Evolutionary conservation across 73 alveolate species (phyloP), one percentile per base, ranked within the genome.

Genomic region (Paramecium pentaurelia): DNA sequence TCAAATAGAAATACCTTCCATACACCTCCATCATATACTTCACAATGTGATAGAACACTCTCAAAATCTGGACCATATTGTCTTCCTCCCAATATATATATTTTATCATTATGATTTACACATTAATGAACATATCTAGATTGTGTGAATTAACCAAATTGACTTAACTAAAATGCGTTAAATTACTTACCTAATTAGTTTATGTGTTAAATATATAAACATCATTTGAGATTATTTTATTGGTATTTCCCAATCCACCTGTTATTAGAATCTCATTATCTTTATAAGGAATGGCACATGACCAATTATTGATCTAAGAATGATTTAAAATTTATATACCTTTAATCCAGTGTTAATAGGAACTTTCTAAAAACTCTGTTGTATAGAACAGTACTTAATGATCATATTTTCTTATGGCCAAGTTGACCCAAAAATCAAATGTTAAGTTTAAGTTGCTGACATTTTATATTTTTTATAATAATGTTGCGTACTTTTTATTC

Each of bases 1-100:
- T 38, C n/a, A 80, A 80, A 80, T 42, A 44, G 34, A 80, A 49
- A 44, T 80, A 80, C 91, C 91, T 80, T 80, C 91, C 91, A 80
- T 8, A 10, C 58, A 45, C 91, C 91, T 18, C 58, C 49, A 16
- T 80, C 71, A 49, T 27, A 80, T 4, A 45, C 58, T 49, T 80
- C 91, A 49, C 91, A 80, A 80, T 80, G 91, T 25, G 71, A 45
- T 27, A 80, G 77, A 80, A 80, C 91, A 47, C 91, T 80, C 27
- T 80, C 91, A 44, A 80, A 80, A 80, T 80, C 91, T 32, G 91
- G 91, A 9, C 91, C 91, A 80, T 80, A 80, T 45, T 80, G 16
- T 47, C 91, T 40, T 45, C 91, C 91, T 12, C 91, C 91, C 38
- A 80, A 20, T 9, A 80, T 8, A 45, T 42, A 80, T 8, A 80